These are phyloP conservation scores for Cadophora sp. DNA, from an alignment of 2,329 filamentous ascomycete genomes.

Conservation along the genomic window DNA sequence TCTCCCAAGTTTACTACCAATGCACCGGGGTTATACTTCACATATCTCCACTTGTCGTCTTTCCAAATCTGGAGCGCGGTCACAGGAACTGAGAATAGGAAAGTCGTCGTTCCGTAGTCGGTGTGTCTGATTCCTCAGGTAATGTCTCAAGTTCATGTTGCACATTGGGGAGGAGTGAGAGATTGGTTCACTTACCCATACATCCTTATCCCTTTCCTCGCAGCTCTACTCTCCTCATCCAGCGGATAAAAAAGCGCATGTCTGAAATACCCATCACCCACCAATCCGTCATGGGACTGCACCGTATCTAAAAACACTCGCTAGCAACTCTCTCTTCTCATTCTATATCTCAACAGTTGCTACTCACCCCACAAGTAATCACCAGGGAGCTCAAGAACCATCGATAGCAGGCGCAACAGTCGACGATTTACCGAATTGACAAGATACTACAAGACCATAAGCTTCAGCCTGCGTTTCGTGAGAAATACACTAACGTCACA, in stretches of 20 bases:
- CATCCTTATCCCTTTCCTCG: conserved; percentile 50
- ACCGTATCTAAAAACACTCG: conserved; percentile 42
- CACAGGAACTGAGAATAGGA: conserved; percentile 55
- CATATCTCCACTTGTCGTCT: conserved; percentile 54
- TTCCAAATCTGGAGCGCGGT: conserved; percentile 55
- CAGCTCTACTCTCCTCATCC: conserved; percentile 43
- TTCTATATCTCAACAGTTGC: neutral
- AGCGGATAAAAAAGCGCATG: conserved; percentile 52
- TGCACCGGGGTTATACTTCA: conserved; percentile 51
- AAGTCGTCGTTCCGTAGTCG: conserved; percentile 54
- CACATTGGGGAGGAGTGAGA: neutral
- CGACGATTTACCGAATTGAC: conserved; percentile 55
- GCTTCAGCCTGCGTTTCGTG: neutral
- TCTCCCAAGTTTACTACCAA: conserved; percentile 56
- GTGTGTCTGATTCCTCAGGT: conserved; percentile 48
- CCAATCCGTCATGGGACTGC: conserved; percentile 51
- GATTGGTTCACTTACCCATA: conserved; percentile 36
- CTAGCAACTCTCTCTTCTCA: neutral
- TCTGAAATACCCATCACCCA: conserved; percentile 54
- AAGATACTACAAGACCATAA: conserved; percentile 46
- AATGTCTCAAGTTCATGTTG: conserved; percentile 7
- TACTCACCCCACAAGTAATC: conserved; percentile 49
- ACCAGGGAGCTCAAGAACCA: conserved; percentile 52
- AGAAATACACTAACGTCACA: conserved; percentile 37
- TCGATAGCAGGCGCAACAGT: conserved; percentile 49